Percentiles rank a stretch among this genome's conserved stretches.
phyloP scores from a whole-genome alignment of 352 stramenopile species.

The Phytophthora foliorum region DNA sequence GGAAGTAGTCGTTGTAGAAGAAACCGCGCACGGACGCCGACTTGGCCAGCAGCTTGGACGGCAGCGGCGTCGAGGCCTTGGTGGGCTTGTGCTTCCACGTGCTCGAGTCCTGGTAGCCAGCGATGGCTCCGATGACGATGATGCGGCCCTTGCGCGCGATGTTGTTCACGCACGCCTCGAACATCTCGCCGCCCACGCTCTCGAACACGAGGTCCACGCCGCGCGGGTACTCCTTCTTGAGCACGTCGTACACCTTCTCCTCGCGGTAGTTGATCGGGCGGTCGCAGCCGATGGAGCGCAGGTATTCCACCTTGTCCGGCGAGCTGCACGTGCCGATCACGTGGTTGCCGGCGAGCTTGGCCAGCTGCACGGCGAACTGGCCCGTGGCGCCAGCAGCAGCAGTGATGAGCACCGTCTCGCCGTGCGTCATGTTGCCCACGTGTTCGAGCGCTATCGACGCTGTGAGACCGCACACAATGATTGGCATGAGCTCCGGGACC shows the following conservation, averaged over 20 bases:
- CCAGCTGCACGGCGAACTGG: conserved; percentile 88
- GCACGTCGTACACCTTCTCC: conserved; percentile 60
- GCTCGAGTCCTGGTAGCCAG: conserved; percentile 55
- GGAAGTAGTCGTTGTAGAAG: conserved; percentile 50
- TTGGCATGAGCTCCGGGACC: conserved; percentile 42
- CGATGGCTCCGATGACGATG: conserved; percentile 69
- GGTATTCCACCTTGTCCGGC: conserved; percentile 86
- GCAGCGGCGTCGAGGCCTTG: conserved; percentile 39
- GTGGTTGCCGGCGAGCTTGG: conserved; percentile 83
- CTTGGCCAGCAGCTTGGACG: conserved; percentile 45
- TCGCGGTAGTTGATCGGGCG: conserved; percentile 91
- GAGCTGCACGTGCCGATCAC: conserved; percentile 87
- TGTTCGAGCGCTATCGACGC: conserved; percentile 63
- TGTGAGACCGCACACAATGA: conserved; percentile 60
- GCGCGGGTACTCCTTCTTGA: conserved; percentile 79
- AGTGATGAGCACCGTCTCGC: conserved; percentile 73
- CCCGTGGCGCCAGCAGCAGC: conserved; percentile 79
- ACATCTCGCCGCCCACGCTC: conserved; percentile 65
- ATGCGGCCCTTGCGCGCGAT: conserved; percentile 65
- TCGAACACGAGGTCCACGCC: conserved; percentile 78
- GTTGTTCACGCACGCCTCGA: conserved; percentile 63
- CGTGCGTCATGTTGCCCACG: conserved; percentile 64
- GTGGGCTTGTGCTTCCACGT: conserved; percentile 42
- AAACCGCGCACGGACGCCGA: conserved; percentile 64
- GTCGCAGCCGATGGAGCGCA: conserved; percentile 73